Evolutionary conservation across 2,329 filamentous ascomycete genomes (phyloP).

Genomic region (Ceratocystis ficicola): DNA sequence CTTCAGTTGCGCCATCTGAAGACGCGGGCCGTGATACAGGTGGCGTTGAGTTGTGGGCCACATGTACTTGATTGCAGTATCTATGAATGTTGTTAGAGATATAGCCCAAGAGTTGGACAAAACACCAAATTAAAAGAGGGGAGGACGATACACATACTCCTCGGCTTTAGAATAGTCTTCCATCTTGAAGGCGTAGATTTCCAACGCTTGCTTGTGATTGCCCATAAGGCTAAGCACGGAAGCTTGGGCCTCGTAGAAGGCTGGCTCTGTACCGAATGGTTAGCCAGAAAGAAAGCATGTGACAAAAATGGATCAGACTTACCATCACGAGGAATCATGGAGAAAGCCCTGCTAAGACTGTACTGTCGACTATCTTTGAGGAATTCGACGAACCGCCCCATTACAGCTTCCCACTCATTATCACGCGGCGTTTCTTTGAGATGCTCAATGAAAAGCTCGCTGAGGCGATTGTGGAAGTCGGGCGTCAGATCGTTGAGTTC

Average conservation of each 20-base stretch:
- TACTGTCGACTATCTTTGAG: slow-evolving; percentile 67
- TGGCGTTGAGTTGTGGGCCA: slow-evolving; percentile 39
- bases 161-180: slow-evolving; percentile 80
- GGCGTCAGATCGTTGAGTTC: slow-evolving; percentile 76
- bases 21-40: slow-evolving; percentile 30
- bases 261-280: slow-evolving; percentile 46
- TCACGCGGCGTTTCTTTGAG: slow-evolving; percentile 35
- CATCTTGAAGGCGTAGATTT: slow-evolving; percentile 95
- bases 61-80: slow-evolving; percentile 80
- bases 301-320: slow-evolving; percentile 27
- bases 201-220: slow-evolving; percentile 86
- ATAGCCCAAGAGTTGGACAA: slow-evolving; percentile 21
- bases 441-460: slow-evolving; percentile 56
- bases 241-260: slow-evolving; percentile 80
- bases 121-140: background rate
- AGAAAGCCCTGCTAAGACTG: slow-evolving; percentile 64
- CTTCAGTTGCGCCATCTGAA: slow-evolving; percentile 32
- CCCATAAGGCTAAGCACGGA: slow-evolving; percentile 91
- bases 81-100: slow-evolving; percentile 28
- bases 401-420: slow-evolving; percentile 44
- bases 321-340: slow-evolving; percentile 69
- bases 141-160: slow-evolving; percentile 48
- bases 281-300: background rate
- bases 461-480: slow-evolving; percentile 74
- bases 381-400: slow-evolving; percentile 59